phyloP scores from a whole-genome alignment of 2,329 filamentous ascomycete species.

The Myriosclerotinia curreyana region DNA sequence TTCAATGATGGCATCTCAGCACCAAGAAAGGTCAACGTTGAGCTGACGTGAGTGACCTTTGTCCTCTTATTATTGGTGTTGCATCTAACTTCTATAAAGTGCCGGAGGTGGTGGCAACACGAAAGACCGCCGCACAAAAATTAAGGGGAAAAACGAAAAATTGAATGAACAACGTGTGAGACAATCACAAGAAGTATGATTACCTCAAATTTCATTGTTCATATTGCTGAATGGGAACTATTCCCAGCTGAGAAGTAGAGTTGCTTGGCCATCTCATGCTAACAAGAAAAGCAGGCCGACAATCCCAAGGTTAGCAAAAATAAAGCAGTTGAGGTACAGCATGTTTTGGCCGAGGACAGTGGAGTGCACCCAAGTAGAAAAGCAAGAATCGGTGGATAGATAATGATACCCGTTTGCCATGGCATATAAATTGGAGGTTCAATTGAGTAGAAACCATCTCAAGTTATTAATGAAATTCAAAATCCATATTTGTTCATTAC shows the following conservation, averaged over 20 bases:
- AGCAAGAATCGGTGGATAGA: slow-evolving; percentile 27
- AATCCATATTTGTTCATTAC: slow-evolving; percentile 24
- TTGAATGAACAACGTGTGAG: slow-evolving; percentile 57
- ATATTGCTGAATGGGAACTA: neutral
- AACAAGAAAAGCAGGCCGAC: slow-evolving; percentile 6
- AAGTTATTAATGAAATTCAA: slow-evolving; percentile 7
- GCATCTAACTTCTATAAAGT: slow-evolving; percentile 42
- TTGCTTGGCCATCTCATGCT: neutral
- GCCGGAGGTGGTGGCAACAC: slow-evolving; percentile 84
- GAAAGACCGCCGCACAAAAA: slow-evolving; percentile 67
- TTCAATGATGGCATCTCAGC: slow-evolving; percentile 58
- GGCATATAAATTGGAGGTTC: neutral
- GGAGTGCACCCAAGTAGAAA: slow-evolving; percentile 37
- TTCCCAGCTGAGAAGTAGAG: neutral
- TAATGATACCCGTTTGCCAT: neutral
- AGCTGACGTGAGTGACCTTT: slow-evolving; percentile 66
- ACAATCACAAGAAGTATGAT: slow-evolving; percentile 30
- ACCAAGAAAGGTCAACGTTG: slow-evolving; percentile 82
- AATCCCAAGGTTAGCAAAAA: slow-evolving; percentile 10
- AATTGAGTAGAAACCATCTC: neutral
- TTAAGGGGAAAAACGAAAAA: slow-evolving; percentile 81
- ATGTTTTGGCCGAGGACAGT: slow-evolving; percentile 32
- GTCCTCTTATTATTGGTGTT: slow-evolving; percentile 14
- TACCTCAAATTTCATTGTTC: neutral
- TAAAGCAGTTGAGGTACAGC: slow-evolving; percentile 31